phyloP scores from a whole-genome alignment of 495 filamentous ascomycete genomes.

The Penicillium goetzii region DNA sequence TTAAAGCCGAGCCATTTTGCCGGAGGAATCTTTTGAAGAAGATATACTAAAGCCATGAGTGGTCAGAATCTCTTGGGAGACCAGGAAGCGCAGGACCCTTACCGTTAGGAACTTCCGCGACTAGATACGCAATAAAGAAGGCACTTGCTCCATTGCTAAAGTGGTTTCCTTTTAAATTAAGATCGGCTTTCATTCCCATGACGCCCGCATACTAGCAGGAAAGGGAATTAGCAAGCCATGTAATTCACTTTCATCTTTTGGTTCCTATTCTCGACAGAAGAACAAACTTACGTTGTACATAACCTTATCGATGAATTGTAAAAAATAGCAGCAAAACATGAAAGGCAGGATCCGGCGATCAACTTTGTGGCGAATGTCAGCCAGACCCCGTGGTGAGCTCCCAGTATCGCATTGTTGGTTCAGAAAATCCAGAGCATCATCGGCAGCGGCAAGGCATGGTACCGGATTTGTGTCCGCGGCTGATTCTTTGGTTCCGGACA shows the following conservation, averaged over 20 bases:
- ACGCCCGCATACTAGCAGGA: not conserved
- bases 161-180: not conserved
- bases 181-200: not conserved
- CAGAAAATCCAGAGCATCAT: not conserved
- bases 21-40: constrained; percentile 3
- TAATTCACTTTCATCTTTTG: not conserved
- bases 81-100: not conserved
- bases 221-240: not conserved
- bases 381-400: not conserved
- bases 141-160: not conserved
- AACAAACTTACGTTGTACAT: not conserved
- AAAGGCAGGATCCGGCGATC: not conserved
- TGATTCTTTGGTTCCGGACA: not conserved
- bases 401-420: not conserved
- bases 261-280: not conserved
- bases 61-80: not conserved
- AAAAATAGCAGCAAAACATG: not conserved
- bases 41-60: not conserved
- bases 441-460: not conserved
- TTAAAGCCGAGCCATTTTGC: not conserved
- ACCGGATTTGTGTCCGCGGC: not conserved
- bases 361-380: not conserved
- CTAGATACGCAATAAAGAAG: not conserved
- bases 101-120: not conserved
- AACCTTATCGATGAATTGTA: constrained; percentile 3